phyloP scores from a whole-genome alignment of 1,284 basidiomycete species.

The Peniophora sp. region DNA sequence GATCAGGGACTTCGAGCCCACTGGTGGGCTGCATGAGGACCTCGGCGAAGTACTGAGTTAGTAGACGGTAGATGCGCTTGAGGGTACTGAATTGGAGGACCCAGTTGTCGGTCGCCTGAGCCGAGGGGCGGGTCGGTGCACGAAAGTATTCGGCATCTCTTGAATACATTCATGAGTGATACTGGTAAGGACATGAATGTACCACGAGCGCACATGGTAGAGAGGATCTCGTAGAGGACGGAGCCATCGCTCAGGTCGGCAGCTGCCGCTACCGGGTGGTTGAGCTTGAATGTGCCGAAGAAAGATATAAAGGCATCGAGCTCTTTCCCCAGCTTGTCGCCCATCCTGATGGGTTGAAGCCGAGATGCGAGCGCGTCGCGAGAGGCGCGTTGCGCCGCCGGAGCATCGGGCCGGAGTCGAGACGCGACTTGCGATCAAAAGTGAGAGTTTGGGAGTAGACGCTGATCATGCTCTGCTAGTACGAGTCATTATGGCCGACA shows the following conservation, averaged over 20 bases:
- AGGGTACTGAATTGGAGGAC: constrained; percentile 78
- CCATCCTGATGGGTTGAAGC: constrained; percentile 26
- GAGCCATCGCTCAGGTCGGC: constrained; percentile 71
- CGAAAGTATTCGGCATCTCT: constrained; percentile 80
- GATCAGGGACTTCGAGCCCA: constrained; percentile 69
- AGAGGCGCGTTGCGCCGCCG: background rate
- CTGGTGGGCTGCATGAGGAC: constrained; percentile 68
- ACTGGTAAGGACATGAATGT: background rate
- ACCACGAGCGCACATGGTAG: constrained; percentile 49
- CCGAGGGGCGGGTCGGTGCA: constrained; percentile 43
- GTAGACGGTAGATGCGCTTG: constrained; percentile 79
- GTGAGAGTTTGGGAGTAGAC: too few species aligned
- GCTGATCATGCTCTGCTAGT: background rate
- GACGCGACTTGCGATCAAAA: background rate
- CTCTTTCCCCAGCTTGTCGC: constrained; percentile 50
- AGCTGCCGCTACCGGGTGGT: constrained; percentile 48
- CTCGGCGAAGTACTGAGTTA: constrained; percentile 82
- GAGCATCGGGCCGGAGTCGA: background rate
- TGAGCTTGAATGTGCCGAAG: constrained; percentile 65
- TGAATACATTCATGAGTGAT: too few species aligned
- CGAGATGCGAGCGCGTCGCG: background rate
- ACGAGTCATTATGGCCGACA: constrained; percentile 82
- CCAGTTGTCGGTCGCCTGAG: constrained; percentile 77
- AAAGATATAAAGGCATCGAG: constrained; percentile 72
- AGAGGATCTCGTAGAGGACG: constrained; percentile 63